phyloP scores from a whole-genome alignment of 345 rosid species.

The Brassica nigra region DNA sequence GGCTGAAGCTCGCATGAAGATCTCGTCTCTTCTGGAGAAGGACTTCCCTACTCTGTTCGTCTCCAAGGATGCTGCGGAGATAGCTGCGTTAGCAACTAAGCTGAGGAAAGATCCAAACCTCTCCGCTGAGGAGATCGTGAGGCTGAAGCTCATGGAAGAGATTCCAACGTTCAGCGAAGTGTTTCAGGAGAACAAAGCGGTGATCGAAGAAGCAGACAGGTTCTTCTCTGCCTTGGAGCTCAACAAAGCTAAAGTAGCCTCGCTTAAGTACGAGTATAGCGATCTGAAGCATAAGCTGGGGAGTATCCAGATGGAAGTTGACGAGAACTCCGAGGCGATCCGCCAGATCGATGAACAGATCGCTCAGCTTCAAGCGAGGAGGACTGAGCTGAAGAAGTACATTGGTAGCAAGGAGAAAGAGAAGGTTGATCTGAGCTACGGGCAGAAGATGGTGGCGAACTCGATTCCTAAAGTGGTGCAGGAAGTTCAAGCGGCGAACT shows the following conservation, averaged over 20 bases:
- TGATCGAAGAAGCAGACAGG: conserved; percentile 47
- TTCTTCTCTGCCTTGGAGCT: conserved; percentile 50
- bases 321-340: conserved; percentile 43
- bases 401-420: conserved; percentile 47
- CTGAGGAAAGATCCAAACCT: background rate
- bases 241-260: conserved; percentile 55
- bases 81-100: background rate
- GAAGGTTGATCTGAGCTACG: conserved; percentile 45
- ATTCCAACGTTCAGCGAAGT: conserved; percentile 39
- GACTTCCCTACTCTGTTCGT: background rate
- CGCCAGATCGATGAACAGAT: conserved; percentile 62
- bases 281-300: conserved; percentile 53
- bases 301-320: conserved; percentile 55
- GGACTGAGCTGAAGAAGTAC: conserved; percentile 42
- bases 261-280: conserved; percentile 58
- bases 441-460: conserved; percentile 54
- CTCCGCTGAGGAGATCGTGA: background rate
- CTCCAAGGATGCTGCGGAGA: background rate
- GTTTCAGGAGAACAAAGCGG: conserved; percentile 52
- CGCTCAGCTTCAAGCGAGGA: conserved; percentile 47
- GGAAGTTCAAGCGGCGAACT: background rate
- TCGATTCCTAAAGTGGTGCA: conserved; percentile 48
- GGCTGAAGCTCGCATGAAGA: background rate
- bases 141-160: background rate
- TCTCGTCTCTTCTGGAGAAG: background rate